A percentile compares a stretch with the other conserved stretches of the same genome.
Conservation (phyloP, 129 eudicot species). For the Mikania micrantha region DNA sequence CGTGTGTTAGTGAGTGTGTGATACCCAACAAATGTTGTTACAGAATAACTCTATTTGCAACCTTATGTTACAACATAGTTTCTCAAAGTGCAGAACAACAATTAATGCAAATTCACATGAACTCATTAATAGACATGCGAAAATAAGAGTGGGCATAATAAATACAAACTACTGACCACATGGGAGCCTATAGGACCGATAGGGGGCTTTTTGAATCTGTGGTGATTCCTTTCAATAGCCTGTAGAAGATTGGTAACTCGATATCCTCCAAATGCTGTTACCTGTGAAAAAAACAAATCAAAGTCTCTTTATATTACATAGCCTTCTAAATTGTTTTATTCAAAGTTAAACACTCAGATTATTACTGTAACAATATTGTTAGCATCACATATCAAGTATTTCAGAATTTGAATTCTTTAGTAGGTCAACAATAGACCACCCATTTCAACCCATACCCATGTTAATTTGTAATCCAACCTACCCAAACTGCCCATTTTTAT, state of each 20-base stretch:
- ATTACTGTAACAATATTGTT: not conserved
- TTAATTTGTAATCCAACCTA: not conserved
- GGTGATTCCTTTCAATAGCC: slow-evolving; percentile 67
- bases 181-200: slow-evolving; percentile 96
- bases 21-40: not conserved
- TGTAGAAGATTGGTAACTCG: slow-evolving; percentile 64
- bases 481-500: not conserved
- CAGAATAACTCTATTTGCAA: not conserved
- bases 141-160: not conserved
- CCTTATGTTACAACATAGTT: not conserved
- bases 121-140: slow-evolving; percentile 10
- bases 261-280: slow-evolving; percentile 85
- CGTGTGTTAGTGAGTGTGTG: too few relatives aligned
- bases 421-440: not conserved
- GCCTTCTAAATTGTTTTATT: not conserved
- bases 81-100: not conserved
- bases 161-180: slow-evolving; percentile 49
- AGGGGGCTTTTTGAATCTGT: slow-evolving; percentile 66
- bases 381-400: too few relatives aligned
- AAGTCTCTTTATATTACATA: not conserved
- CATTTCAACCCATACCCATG: not conserved
- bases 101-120: not conserved
- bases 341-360: not conserved
- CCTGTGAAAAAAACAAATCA: slow-evolving; percentile 33
- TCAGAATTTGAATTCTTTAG: too few relatives aligned